Evolutionary conservation across 352 stramenopile species (phyloP).

Genomic region (Phytopythium chamaehyphon): DNA sequence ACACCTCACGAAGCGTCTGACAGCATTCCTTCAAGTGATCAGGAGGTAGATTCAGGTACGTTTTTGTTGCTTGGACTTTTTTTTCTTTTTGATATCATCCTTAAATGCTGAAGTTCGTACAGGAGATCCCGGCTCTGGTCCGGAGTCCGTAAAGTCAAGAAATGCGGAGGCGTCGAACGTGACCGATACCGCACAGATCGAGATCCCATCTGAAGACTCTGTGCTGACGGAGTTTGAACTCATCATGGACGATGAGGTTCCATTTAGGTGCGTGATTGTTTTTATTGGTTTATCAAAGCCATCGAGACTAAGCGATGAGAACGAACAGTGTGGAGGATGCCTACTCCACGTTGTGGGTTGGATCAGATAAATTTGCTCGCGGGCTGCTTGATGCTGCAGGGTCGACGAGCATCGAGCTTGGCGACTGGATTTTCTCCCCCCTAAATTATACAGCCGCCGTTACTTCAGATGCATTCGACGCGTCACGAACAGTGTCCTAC

Average conservation of each 20-base stretch:
- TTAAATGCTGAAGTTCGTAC: too few species aligned
- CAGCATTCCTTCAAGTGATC: not conserved
- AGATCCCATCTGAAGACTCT: constrained; percentile 37
- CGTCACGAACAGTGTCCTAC: constrained; percentile 47
- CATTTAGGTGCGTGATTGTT: constrained; percentile 47
- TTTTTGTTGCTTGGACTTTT: not conserved
- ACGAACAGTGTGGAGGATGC: constrained; percentile 57
- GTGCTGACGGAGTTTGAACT: constrained; percentile 72
- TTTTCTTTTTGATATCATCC: too few species aligned
- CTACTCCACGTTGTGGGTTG: constrained; percentile 56
- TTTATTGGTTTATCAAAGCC: not conserved
- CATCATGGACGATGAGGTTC: constrained; percentile 60
- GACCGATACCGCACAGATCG: not conserved
- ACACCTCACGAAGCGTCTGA: not conserved
- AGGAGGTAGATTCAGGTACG: constrained; percentile 7
- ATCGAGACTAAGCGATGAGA: not conserved
- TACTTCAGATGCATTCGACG: constrained; percentile 62
- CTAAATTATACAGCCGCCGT: constrained; percentile 49
- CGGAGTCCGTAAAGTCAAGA: constrained; percentile 1
- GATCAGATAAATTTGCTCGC: constrained; percentile 44
- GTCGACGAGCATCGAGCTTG: constrained; percentile 58
- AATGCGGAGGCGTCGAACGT: constrained; percentile 7
- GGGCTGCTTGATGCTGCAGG: constrained; percentile 38
- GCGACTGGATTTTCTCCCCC: constrained; percentile 38
- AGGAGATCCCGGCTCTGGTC: too few species aligned